A percentile compares a stretch with the other conserved stretches of the same genome.
Evolutionary conservation across 352 stramenopile genomes (phyloP).

Genomic region (Peronospora farinosa): DNA sequence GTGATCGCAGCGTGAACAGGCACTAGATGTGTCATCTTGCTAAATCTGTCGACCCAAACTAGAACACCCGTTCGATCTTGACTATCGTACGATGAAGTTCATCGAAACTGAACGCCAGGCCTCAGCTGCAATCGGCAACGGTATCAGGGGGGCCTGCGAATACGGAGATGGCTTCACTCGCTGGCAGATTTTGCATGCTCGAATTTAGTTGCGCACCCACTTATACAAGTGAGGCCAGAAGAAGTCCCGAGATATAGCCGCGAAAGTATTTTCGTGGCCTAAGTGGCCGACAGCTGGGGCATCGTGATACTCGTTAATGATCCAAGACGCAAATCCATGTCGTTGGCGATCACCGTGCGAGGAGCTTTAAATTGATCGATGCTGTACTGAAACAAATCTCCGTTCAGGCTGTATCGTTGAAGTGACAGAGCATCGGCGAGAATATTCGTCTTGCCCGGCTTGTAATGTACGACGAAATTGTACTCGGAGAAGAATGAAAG

Average conservation of each 20-base stretch:
- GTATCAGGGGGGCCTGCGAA: background rate
- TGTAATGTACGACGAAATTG: no score
- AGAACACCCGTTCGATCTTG: background rate
- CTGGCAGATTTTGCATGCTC: no score
- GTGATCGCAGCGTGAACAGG: slow-evolving; percentile 6
- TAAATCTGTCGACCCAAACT: slow-evolving; percentile 22
- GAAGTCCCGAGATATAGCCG: background rate
- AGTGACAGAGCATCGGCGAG: no score
- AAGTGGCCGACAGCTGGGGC: slow-evolving; percentile 13
- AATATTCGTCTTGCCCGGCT: no score
- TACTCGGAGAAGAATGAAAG: no score
- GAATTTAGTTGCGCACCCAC: background rate
- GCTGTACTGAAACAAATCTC: background rate
- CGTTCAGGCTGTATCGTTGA: background rate
- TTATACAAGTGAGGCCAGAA: background rate
- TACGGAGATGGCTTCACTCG: background rate
- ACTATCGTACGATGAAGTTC: background rate
- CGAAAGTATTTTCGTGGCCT: slow-evolving; percentile 15
- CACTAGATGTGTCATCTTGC: slow-evolving; percentile 26
- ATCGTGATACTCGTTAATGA: slow-evolving; percentile 18
- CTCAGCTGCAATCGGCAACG: background rate
- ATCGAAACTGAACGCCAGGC: no score
- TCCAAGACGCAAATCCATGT: background rate
- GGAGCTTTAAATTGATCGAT: slow-evolving; percentile 1
- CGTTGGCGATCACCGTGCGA: slow-evolving; percentile 2